These are phyloP conservation scores for Cyberlindnera suaveolens DNA, from an alignment of 805 yeast genomes.

Conservation along the genomic window DNA sequence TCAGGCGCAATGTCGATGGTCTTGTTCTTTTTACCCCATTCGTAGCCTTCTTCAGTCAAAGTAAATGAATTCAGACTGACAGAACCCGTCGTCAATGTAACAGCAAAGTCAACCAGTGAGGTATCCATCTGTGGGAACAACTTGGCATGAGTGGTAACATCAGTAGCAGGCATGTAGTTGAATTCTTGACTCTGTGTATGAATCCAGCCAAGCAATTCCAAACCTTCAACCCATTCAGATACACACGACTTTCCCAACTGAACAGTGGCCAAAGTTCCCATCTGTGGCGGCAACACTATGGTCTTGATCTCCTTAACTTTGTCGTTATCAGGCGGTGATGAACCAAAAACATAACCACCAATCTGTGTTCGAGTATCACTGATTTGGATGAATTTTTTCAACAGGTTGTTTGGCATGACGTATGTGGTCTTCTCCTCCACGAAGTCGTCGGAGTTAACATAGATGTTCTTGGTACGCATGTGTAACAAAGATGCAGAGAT, in stretches of 20 bases:
- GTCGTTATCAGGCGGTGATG: slow-evolving; percentile 64
- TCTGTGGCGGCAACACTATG: slow-evolving; percentile 80
- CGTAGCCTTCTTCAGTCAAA: slow-evolving; percentile 56
- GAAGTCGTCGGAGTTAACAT: slow-evolving; percentile 63
- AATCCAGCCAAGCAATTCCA: slow-evolving; percentile 90
- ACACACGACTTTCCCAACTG: slow-evolving; percentile 26
- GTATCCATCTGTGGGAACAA: slow-evolving; percentile 29
- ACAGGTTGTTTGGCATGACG: slow-evolving; percentile 75
- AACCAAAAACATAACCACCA: slow-evolving; percentile 77
- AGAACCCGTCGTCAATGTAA: slow-evolving; percentile 78
- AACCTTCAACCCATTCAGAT: slow-evolving; percentile 45
- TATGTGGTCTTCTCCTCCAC: slow-evolving; percentile 55
- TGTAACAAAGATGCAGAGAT: slow-evolving; percentile 69
- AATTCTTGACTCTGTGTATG: slow-evolving; percentile 75
- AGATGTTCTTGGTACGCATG: slow-evolving; percentile 68
- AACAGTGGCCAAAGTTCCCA: slow-evolving; percentile 64
- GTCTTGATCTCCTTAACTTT: slow-evolving; percentile 73
- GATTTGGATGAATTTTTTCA: slow-evolving; percentile 70
- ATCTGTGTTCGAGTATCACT: slow-evolving; percentile 79
- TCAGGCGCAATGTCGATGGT: slow-evolving; percentile 51
- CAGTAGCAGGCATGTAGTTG: slow-evolving; percentile 59
- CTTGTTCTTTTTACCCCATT: slow-evolving; percentile 69
- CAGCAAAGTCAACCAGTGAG: slow-evolving; percentile 51
- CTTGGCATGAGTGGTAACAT: slow-evolving; percentile 52
- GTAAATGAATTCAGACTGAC: slow-evolving; percentile 66